Base-by-base conservation (phyloP, 2,329 filamentous ascomycete genomes). In the Penicillium sp. region DNA sequence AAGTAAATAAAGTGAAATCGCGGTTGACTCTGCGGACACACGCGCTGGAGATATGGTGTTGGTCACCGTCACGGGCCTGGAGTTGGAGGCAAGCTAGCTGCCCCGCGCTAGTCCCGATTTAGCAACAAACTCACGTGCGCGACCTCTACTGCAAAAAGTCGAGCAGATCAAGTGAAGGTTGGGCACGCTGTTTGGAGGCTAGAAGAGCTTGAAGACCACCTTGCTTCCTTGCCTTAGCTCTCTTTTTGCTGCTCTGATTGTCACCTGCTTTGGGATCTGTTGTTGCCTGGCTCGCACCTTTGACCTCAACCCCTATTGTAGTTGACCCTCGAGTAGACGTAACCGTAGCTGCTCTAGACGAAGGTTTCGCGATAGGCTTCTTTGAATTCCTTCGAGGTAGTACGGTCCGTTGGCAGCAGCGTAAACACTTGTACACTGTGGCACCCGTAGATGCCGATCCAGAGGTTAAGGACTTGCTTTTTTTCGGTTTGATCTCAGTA, bases 161-260 rank as follows among this genome's bases (percentile, higher is more conserved):
- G 71, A 83, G 78, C 26, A 83, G 69, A 65, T 81, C 80, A 5
- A 83, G 72, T 13, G 72, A 77, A 26, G 64, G 50, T 57, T 72
- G 69, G 3, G 64, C 60, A 47, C 68, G 67, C 53, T 73, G 68
- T 62, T 68, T 78, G 50, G 62, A 78, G 5, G 78, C 78, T n/a
- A 85, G 71, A 55, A 83, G 72, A 35, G 81, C 81, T 62, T 82
- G 79, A 11, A 85, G 67, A 5, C 81, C 80, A 29, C 79, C 79
- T 53, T 79, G 75, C 60, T 83, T 85, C 26, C 82, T 72, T 53
- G 79, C 73, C 63, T 82, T 84, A 24, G 80, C 80, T 62, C 82
- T 73, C 63, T 82, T 82, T 68, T 83, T 83, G 72, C 81, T 83
- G 70, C 67, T 82, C 14, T 75, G 70, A 42, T 79, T 76, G 2